Evolutionary conservation across 2,329 filamentous ascomycete genomes (phyloP).

Genomic region (Harringtonia aguacate): DNA sequence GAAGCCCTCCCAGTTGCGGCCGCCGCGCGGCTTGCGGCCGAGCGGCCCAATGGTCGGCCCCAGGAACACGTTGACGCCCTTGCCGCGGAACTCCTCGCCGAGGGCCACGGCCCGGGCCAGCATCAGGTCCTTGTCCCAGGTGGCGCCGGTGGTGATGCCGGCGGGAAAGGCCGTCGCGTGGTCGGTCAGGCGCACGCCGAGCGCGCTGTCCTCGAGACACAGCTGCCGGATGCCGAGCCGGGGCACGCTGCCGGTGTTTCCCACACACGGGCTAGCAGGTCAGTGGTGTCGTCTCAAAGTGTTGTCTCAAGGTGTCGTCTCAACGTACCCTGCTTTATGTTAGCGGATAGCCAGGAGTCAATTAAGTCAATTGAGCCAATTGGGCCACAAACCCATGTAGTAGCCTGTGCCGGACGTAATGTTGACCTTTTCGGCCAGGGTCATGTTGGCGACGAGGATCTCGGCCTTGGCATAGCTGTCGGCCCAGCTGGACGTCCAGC

Average conservation of each 20-base stretch:
- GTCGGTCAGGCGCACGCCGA: constrained; percentile 63
- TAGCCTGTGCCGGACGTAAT: constrained; percentile 61
- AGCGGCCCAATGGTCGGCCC: constrained; percentile 62
- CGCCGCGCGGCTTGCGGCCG: constrained; percentile 61
- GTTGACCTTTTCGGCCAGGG: constrained; percentile 70
- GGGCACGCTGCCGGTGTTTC: constrained; percentile 62
- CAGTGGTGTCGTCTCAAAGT: neutral
- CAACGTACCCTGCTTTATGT: too few species aligned
- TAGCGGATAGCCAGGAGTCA: too few species aligned
- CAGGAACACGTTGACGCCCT: constrained; percentile 61
- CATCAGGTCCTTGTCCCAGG: constrained; percentile 63
- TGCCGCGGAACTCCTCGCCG: constrained; percentile 61
- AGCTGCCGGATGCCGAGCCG: constrained; percentile 63
- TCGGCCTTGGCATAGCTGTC: constrained; percentile 61
- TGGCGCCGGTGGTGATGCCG: constrained; percentile 67
- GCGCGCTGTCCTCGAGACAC: constrained; percentile 60
- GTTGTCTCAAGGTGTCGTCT: neutral
- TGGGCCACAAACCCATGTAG: constrained; percentile 56
- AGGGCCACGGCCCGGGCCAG: constrained; percentile 57
- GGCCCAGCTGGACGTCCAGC: constrained; percentile 58
- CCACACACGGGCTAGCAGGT: constrained; percentile 49
- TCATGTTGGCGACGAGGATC: constrained; percentile 61
- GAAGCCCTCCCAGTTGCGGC: constrained; percentile 68
- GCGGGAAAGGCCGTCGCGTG: constrained; percentile 68
- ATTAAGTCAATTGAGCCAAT: neutral